A percentile compares a stretch with the other conserved stretches of the same genome.
These are phyloP conservation scores for Skeletonema menzelii DNA, from an alignment of 108 stramenopile genomes.

Conservation along the genomic window DNA sequence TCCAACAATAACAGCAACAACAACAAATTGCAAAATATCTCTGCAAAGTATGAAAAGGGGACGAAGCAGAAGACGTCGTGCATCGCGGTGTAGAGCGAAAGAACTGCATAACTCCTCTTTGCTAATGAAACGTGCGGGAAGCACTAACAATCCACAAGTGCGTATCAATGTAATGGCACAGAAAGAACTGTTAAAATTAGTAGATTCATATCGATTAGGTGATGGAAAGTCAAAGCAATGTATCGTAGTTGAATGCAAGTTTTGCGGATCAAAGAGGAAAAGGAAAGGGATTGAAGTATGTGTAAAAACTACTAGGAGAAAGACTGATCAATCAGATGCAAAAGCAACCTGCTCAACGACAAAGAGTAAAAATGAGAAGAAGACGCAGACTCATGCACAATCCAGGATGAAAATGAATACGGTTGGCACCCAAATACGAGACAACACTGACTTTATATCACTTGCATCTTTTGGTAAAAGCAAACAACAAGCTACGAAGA, in stretches of 20 bases:
- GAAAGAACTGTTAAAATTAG: constrained; percentile 2
- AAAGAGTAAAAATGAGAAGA: neutral
- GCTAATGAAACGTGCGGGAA: constrained; percentile 14
- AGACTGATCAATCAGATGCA: neutral
- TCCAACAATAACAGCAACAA: neutral
- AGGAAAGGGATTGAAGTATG: constrained; percentile 34
- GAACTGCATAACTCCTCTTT: constrained; percentile 19
- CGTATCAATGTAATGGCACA: constrained; percentile 4
- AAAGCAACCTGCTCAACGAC: neutral
- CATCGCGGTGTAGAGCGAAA: constrained; percentile 22
- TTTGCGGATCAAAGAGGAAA: constrained; percentile 31
- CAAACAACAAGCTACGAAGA: neutral
- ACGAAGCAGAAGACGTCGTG: constrained; percentile 27
- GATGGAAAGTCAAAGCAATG: constrained; percentile 39
- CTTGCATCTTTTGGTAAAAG: neutral
- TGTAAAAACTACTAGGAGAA: neutral
- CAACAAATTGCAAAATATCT: constrained; percentile 10
- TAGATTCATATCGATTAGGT: constrained; percentile 25
- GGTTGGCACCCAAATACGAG: neutral
- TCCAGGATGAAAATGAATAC: neutral
- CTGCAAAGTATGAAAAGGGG: constrained; percentile 23
- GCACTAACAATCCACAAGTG: neutral
- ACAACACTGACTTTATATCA: constrained; percentile 34
- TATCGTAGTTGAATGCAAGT: constrained; percentile 21
- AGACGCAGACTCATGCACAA: neutral